Percentiles rank a stretch among this genome's conserved stretches.
Conservation (phyloP, 352 stramenopile genomes). For the Globisporangium spiculum region DNA sequence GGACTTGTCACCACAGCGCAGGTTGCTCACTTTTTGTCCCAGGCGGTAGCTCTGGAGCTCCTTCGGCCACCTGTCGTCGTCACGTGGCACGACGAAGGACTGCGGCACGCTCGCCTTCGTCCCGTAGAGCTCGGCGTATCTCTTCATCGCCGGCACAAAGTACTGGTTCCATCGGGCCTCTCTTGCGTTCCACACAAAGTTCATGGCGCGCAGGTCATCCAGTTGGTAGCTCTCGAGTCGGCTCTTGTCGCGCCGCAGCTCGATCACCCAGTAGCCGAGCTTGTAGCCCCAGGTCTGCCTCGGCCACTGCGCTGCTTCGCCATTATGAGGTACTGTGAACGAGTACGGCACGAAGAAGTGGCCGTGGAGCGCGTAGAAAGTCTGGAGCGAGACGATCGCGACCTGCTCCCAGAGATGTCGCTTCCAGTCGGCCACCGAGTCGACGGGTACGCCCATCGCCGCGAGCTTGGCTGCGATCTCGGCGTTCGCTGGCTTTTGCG, state of each 20-base stretch:
- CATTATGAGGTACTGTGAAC: conserved; percentile 27
- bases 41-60: conserved; percentile 34
- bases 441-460: conserved; percentile 22
- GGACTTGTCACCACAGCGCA: conserved; percentile 26
- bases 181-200: conserved; percentile 36
- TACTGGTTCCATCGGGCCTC: conserved; percentile 37
- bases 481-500: conserved; percentile 25
- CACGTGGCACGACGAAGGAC: conserved; percentile 33
- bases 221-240: conserved; percentile 34
- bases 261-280: conserved; percentile 37
- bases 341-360: conserved; percentile 34
- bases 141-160: conserved; percentile 33
- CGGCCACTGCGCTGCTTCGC: conserved; percentile 21
- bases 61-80: conserved; percentile 25
- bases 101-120: conserved; percentile 28
- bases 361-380: conserved; percentile 23
- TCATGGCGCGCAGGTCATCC: conserved; percentile 24
- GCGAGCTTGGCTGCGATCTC: conserved; percentile 19
- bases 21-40: conserved; percentile 45
- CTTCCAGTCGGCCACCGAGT: conserved; percentile 24
- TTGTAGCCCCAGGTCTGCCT: conserved; percentile 39
- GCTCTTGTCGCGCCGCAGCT: conserved; percentile 29
- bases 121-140: conserved; percentile 29
- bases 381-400: conserved; percentile 25
- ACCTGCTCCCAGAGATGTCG: conserved; percentile 33